A percentile compares a stretch with the other conserved stretches of the same genome.
These are phyloP conservation scores for Breynia disticha DNA, from an alignment of 441 rosid species.

Conservation along the genomic window DNA sequence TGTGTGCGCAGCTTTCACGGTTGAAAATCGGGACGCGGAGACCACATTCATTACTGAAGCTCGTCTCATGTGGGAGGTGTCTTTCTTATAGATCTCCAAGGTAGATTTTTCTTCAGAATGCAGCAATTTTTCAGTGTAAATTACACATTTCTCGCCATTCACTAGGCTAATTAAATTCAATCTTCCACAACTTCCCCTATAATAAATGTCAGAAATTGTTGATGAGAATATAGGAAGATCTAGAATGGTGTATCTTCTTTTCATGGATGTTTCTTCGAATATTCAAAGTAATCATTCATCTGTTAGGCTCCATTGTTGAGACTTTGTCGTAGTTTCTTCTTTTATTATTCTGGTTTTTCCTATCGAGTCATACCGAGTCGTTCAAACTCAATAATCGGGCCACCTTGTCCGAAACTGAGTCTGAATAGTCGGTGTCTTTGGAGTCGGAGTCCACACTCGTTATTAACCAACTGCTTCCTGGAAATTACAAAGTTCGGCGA, in stretches of 20 bases:
- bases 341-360: neutral
- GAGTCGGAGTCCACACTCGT: no score
- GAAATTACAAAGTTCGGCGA: no score
- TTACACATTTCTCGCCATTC: no score
- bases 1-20: slow-evolving; percentile 51
- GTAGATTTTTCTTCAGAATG: slow-evolving; percentile 14
- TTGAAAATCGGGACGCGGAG: slow-evolving; percentile 57
- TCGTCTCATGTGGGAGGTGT: slow-evolving; percentile 75
- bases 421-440: no score
- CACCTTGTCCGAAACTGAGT: no score
- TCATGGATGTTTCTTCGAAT: neutral
- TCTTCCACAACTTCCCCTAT: no score
- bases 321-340: neutral
- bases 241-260: neutral
- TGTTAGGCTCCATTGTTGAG: no score
- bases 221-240: no score
- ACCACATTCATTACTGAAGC: slow-evolving; percentile 60
- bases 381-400: neutral
- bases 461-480: no score
- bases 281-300: neutral
- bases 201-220: no score
- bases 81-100: slow-evolving; percentile 62
- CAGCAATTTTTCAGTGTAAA: no score
- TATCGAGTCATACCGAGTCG: neutral
- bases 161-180: no score